Percentiles rank a stretch among this genome's conserved stretches.
Conservation (phyloP, 1,139 yeast species). For the Meyerozyma elateridarum region DNA sequence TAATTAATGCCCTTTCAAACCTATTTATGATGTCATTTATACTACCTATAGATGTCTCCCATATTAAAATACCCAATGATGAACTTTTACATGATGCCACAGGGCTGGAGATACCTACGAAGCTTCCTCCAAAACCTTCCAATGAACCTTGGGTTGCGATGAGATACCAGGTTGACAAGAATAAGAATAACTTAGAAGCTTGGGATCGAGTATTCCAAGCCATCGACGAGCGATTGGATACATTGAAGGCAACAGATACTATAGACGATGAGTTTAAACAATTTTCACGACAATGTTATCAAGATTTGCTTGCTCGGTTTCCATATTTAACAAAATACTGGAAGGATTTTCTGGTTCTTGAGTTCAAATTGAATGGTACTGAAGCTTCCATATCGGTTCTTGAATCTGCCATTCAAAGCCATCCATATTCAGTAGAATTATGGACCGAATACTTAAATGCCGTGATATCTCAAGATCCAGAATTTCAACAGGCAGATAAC, state of each 20-base stretch:
- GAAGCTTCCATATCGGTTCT: slow-evolving; percentile 44
- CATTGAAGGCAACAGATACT: background rate
- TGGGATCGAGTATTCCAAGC: slow-evolving; percentile 30
- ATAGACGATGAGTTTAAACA: background rate
- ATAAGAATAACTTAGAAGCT: slow-evolving; percentile 22
- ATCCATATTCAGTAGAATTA: slow-evolving; percentile 56
- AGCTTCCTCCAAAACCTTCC: slow-evolving; percentile 11
- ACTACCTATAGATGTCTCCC: slow-evolving; percentile 1
- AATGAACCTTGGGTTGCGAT: slow-evolving; percentile 7
- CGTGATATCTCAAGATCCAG: slow-evolving; percentile 28
- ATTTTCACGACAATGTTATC: slow-evolving; percentile 14
- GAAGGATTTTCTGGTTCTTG: slow-evolving; percentile 53
- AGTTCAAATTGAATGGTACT: slow-evolving; percentile 51
- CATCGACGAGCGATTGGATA: slow-evolving; percentile 15
- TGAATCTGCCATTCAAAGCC: slow-evolving; percentile 41
- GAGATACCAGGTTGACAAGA: slow-evolving; percentile 9
- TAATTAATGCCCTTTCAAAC: no score
- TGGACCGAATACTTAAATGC: slow-evolving; percentile 65
- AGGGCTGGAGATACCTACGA: slow-evolving; percentile 5
- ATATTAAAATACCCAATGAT: slow-evolving; percentile 5
- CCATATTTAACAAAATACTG: slow-evolving; percentile 59
- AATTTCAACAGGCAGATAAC: slow-evolving; percentile 8
- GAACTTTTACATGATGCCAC: background rate
- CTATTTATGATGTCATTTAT: slow-evolving; percentile 2
- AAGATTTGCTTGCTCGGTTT: slow-evolving; percentile 39